Conservation (phyloP, 2,329 filamentous ascomycete species). For the Calonectria fujianensis region DNA sequence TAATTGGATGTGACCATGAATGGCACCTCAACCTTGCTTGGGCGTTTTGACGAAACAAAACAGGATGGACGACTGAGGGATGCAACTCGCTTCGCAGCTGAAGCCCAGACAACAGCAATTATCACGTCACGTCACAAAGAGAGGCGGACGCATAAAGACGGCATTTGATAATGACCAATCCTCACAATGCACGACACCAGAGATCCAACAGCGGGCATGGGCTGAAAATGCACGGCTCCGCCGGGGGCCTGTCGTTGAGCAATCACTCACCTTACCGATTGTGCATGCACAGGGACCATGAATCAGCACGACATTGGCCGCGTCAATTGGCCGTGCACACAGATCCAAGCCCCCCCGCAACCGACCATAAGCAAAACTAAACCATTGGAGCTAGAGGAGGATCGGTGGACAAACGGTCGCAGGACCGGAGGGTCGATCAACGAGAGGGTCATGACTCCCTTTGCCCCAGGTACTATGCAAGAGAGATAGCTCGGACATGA, state of each 20-base stretch:
- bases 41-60: slow-evolving; percentile 48
- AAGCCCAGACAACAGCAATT: slow-evolving; percentile 6
- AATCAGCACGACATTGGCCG: slow-evolving; percentile 37
- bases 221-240: slow-evolving; percentile 10
- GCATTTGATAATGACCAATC: neutral
- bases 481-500: neutral
- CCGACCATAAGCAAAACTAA: slow-evolving; percentile 19
- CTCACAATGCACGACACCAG: slow-evolving; percentile 1
- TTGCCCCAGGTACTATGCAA: neutral
- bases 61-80: slow-evolving; percentile 48
- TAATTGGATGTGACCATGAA: slow-evolving; percentile 28
- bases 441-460: slow-evolving; percentile 1
- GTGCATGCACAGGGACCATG: slow-evolving; percentile 29
- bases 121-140: slow-evolving; percentile 3
- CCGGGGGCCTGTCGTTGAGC: neutral
- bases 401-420: slow-evolving; percentile 18
- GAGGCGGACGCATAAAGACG: neutral
- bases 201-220: slow-evolving; percentile 4
- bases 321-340: slow-evolving; percentile 37
- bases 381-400: slow-evolving; percentile 12
- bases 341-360: slow-evolving; percentile 11
- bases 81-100: slow-evolving; percentile 27
- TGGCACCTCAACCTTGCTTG: neutral
- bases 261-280: slow-evolving; percentile 30
- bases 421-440: neutral